These are phyloP conservation scores for Colletotrichum neosansevieriae DNA, from an alignment of 2,329 filamentous ascomycete species.

Conservation along the genomic window DNA sequence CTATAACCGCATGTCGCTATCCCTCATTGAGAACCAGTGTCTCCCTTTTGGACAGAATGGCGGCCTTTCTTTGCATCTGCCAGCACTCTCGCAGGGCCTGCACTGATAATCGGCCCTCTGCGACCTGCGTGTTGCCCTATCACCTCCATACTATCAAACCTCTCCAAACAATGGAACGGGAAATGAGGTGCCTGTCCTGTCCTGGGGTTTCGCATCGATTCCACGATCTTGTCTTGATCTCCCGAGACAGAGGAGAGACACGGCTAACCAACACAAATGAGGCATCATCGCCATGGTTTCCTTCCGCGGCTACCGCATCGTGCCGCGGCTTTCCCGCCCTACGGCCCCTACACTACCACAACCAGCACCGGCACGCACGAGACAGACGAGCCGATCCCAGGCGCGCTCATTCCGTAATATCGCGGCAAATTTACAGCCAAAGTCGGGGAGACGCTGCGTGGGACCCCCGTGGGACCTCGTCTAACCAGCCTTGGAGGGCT, in stretches of 20 bases:
- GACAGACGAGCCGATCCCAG: constrained; percentile 33
- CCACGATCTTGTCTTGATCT: constrained; percentile 36
- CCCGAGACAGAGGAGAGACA: constrained; percentile 40
- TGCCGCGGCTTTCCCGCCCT: constrained; percentile 33
- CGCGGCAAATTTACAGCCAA: constrained; percentile 35
- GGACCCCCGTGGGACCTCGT: constrained; percentile 31
- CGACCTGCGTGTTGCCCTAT: no score
- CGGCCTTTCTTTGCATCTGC: constrained; percentile 16
- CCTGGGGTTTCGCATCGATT: constrained; percentile 35
- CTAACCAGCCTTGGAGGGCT: constrained; percentile 39
- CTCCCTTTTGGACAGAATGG: constrained; percentile 11
- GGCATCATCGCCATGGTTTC: constrained; percentile 33
- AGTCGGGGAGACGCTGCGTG: constrained; percentile 36
- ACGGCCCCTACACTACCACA: constrained; percentile 1
- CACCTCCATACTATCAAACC: background rate
- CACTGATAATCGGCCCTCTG: background rate
- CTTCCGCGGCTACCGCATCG: constrained; percentile 34
- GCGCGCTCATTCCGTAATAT: constrained; percentile 38
- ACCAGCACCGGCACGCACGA: background rate
- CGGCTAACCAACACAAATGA: constrained; percentile 26
- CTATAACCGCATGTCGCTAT: constrained; percentile 40
- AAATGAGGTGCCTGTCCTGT: constrained; percentile 31
- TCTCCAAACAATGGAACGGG: background rate
- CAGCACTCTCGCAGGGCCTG: constrained; percentile 18
- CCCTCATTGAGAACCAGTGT: constrained; percentile 26